Evolutionary conservation across 2,329 filamentous ascomycete genomes (phyloP).

Genomic region (Verticillium tricorpus): DNA sequence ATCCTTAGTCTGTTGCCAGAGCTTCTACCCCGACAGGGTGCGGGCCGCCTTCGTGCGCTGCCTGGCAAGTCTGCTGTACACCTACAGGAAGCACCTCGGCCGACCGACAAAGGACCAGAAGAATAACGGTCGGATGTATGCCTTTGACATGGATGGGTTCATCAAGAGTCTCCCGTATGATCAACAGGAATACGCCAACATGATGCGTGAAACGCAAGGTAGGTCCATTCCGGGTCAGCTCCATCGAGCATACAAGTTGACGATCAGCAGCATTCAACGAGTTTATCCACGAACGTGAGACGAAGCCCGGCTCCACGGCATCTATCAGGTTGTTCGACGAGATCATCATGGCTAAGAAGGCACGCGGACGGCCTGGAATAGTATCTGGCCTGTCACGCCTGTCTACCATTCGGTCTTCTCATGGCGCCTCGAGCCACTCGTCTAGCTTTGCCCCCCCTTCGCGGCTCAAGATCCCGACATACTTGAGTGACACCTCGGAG

Average conservation of each 20-base stretch:
- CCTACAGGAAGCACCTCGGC: conserved; percentile 60
- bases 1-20: conserved; percentile 58
- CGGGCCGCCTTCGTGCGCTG: conserved; percentile 61
- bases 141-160: conserved; percentile 63
- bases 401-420: conserved; percentile 54
- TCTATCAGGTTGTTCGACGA: conserved; percentile 76
- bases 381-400: conserved; percentile 60
- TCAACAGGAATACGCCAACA: conserved; percentile 58
- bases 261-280: conserved; percentile 58
- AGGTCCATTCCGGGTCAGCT: conserved; percentile 17
- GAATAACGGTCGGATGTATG: conserved; percentile 53
- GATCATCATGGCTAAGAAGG: conserved; percentile 74
- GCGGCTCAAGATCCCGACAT: conserved; percentile 46
- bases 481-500: conserved; percentile 68
- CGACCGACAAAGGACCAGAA: conserved; percentile 58
- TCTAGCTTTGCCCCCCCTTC: conserved; percentile 30
- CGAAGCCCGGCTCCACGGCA: conserved; percentile 55
- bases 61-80: conserved; percentile 61
- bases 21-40: conserved; percentile 58
- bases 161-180: conserved; percentile 61
- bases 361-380: conserved; percentile 60
- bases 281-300: conserved; percentile 79
- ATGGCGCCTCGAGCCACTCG: conserved; percentile 41
- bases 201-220: conserved; percentile 66
- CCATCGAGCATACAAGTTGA: conserved; percentile 13